These are phyloP conservation scores for Amanita jacksonii DNA, from an alignment of 768 basidiomycete species.

Conservation along the genomic window DNA sequence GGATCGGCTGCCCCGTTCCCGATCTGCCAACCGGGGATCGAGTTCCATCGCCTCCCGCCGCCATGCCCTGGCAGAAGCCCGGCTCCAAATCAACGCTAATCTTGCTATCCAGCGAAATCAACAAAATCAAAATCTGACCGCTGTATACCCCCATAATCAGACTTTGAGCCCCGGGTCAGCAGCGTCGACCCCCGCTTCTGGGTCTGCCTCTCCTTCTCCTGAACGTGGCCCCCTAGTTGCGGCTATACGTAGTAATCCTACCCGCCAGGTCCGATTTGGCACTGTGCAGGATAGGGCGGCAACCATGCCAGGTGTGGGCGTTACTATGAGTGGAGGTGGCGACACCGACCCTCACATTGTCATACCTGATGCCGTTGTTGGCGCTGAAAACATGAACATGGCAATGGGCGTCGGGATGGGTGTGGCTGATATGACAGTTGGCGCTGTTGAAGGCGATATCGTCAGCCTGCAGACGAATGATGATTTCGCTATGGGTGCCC, in stretches of 20 bases:
- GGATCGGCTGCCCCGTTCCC: constrained; percentile 14
- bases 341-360: constrained; percentile 33
- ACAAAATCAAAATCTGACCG: background rate
- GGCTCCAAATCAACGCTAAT: constrained; percentile 1
- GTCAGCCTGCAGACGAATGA: constrained; percentile 76
- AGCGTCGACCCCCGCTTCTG: constrained; percentile 15
- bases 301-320: constrained; percentile 16
- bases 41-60: constrained; percentile 1
- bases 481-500: constrained; percentile 84
- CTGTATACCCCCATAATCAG: constrained; percentile 1
- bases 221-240: constrained; percentile 17
- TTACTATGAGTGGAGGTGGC: constrained; percentile 18
- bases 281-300: constrained; percentile 14
- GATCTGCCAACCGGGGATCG: background rate
- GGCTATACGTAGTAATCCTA: constrained; percentile 1
- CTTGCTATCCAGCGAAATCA: constrained; percentile 13
- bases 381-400: constrained; percentile 8
- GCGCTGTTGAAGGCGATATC: constrained; percentile 66
- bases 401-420: constrained; percentile 10
- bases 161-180: constrained; percentile 3
- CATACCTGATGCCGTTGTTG: constrained; percentile 15
- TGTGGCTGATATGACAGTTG: constrained; percentile 23
- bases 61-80: background rate
- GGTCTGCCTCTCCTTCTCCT: constrained; percentile 25
- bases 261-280: constrained; percentile 12